Percentiles rank a stretch among this genome's conserved stretches.
These are phyloP conservation scores for Ascosphaera pollenicola DNA, from an alignment of 2,329 filamentous ascomycete genomes.

Conservation along the genomic window DNA sequence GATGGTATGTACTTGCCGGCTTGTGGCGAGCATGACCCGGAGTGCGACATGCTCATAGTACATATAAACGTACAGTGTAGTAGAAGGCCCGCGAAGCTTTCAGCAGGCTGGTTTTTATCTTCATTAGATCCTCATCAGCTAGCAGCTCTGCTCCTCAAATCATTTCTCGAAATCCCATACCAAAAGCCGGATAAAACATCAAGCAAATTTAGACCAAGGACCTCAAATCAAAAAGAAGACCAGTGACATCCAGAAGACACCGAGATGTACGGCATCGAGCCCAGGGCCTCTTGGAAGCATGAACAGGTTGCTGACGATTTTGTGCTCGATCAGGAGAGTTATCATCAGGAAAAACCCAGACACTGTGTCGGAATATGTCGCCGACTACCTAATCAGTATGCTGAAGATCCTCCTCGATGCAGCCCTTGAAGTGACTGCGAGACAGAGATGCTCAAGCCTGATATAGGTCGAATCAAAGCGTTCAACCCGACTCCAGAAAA, in stretches of 20 bases:
- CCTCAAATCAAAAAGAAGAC: no score
- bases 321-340: constrained; percentile 45
- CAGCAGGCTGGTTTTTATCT: background rate
- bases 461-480: constrained; percentile 57
- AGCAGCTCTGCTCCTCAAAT: background rate
- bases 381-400: constrained; percentile 56
- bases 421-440: no score
- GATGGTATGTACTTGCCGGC: background rate
- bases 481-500: constrained; percentile 50
- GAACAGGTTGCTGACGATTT: no score
- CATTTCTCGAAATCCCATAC: background rate
- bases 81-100: background rate
- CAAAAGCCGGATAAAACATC: background rate
- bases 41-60: background rate
- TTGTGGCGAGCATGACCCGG: background rate
- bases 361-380: constrained; percentile 51
- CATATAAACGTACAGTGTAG: background rate
- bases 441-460: constrained; percentile 41
- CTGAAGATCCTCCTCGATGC: constrained; percentile 22
- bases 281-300: no score
- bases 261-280: no score
- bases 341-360: constrained; percentile 56
- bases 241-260: no score
- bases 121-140: background rate
- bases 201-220: background rate